Evolutionary conservation across 176 grass and related monocot genomes (phyloP).

Genomic region (Phyllostachys edulis): DNA sequence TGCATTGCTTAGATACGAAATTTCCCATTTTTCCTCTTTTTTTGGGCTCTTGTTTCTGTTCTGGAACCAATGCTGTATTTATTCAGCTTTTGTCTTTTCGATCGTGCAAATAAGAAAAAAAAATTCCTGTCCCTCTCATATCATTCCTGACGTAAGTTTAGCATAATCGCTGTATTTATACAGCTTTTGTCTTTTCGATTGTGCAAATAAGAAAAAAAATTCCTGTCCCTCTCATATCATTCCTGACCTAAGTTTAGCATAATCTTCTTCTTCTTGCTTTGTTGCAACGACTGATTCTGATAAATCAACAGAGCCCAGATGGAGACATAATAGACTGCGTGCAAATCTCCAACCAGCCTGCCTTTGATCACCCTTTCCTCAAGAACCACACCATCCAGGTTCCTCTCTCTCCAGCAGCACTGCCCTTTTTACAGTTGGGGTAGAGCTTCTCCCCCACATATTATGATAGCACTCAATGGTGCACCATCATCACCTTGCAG

Average conservation of each 20-base stretch:
- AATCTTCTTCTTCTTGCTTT: neutral
- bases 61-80: neutral
- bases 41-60: neutral
- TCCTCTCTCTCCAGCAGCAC: slow-evolving; percentile 25
- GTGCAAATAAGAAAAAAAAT: neutral
- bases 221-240: neutral
- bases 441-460: slow-evolving; percentile 13
- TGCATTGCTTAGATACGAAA: slow-evolving; percentile 7
- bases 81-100: no score
- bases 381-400: slow-evolving; percentile 73
- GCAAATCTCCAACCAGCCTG: slow-evolving; percentile 68
- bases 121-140: neutral
- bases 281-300: slow-evolving; percentile 22
- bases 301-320: slow-evolving; percentile 57
- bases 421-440: neutral
- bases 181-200: neutral
- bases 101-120: no score
- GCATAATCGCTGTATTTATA: neutral
- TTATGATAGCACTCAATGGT: slow-evolving; percentile 19
- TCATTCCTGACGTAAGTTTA: neutral
- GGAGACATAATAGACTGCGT: slow-evolving; percentile 75
- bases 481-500: slow-evolving; percentile 33
- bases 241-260: neutral
- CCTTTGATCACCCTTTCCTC: slow-evolving; percentile 76
- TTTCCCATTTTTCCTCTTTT: neutral